Evolutionary conservation across 805 yeast species (phyloP).

Genomic region (Spathaspora boniae): DNA sequence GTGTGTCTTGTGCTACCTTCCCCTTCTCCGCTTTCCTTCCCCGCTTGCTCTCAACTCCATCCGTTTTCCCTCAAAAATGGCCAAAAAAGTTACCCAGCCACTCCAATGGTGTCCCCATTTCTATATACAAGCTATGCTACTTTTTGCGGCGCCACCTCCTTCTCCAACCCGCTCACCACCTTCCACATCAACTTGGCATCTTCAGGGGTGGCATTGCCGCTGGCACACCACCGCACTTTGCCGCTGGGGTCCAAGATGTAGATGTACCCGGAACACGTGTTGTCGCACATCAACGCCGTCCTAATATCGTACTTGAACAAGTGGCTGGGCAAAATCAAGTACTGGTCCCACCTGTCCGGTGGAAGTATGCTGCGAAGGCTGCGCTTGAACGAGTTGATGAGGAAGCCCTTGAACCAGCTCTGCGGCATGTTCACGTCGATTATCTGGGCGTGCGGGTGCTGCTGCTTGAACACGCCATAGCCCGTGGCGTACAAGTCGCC

Average conservation of each 20-base stretch:
- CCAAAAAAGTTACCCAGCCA: too few relatives aligned
- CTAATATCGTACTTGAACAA: constrained; percentile 56
- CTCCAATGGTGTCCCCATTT: too few relatives aligned
- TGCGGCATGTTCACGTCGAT: constrained; percentile 78
- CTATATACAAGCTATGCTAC: constrained; percentile 1
- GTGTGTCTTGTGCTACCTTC: too few relatives aligned
- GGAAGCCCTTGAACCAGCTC: constrained; percentile 60
- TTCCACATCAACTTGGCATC: constrained; percentile 67
- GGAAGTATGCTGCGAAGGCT: constrained; percentile 38
- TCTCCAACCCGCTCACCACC: constrained; percentile 56
- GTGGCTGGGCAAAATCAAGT: constrained; percentile 61
- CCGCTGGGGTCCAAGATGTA: constrained; percentile 72
- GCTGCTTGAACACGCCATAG: constrained; percentile 33
- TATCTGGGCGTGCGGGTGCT: constrained; percentile 58
- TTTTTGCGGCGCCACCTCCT: constrained; percentile 44
- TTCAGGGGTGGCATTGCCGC: constrained; percentile 71
- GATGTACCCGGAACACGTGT: constrained; percentile 78
- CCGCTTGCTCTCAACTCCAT: too few relatives aligned
- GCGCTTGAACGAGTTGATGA: constrained; percentile 49
- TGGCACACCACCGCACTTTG: constrained; percentile 85
- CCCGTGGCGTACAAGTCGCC: constrained; percentile 39
- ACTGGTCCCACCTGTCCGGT: constrained; percentile 51
- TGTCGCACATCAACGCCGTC: constrained; percentile 60
- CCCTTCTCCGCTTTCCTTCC: too few relatives aligned
- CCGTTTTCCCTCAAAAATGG: too few relatives aligned